These are phyloP conservation scores for Clavispora vitiphila DNA, from an alignment of 805 yeast species.

Conservation along the genomic window DNA sequence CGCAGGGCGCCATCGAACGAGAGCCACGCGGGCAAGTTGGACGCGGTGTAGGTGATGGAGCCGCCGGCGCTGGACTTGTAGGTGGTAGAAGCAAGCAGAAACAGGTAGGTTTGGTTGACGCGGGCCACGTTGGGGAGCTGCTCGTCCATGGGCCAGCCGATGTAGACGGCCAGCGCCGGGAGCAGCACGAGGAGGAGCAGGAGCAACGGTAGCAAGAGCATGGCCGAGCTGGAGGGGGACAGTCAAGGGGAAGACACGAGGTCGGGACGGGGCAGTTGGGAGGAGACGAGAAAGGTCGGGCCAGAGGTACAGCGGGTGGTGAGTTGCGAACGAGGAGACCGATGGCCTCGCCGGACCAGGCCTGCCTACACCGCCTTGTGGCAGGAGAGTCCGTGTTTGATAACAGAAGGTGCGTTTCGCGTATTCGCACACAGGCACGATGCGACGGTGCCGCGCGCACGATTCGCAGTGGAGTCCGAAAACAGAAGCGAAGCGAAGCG, in stretches of 20 bases:
- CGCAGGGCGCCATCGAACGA: constrained; percentile 58
- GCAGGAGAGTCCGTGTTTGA: constrained; percentile 2
- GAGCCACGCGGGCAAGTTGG: constrained; percentile 73
- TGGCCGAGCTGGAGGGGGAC: not conserved
- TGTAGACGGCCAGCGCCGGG: constrained; percentile 43
- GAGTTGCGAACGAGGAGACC: no score
- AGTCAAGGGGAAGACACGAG: no score
- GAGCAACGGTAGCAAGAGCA: not conserved
- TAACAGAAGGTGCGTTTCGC: not conserved
- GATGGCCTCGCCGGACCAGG: no score
- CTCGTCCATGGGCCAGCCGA: constrained; percentile 72
- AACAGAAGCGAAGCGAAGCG: no score
- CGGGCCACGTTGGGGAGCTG: constrained; percentile 90
- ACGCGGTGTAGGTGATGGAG: constrained; percentile 50
- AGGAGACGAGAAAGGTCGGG: no score
- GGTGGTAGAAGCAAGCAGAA: constrained; percentile 68
- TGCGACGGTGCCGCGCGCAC: no score
- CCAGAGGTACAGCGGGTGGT: not conserved
- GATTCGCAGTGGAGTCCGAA: no score
- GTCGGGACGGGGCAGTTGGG: no score
- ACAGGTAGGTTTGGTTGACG: constrained; percentile 53
- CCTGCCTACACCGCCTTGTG: no score
- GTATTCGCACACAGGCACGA: not conserved
- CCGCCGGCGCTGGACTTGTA: constrained; percentile 40
- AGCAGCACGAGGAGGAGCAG: constrained; percentile 8